A percentile compares a stretch with the other conserved stretches of the same genome.
These are phyloP conservation scores for Chrysoporthe austroafricana DNA, from an alignment of 2,329 filamentous ascomycete genomes.

Conservation along the genomic window DNA sequence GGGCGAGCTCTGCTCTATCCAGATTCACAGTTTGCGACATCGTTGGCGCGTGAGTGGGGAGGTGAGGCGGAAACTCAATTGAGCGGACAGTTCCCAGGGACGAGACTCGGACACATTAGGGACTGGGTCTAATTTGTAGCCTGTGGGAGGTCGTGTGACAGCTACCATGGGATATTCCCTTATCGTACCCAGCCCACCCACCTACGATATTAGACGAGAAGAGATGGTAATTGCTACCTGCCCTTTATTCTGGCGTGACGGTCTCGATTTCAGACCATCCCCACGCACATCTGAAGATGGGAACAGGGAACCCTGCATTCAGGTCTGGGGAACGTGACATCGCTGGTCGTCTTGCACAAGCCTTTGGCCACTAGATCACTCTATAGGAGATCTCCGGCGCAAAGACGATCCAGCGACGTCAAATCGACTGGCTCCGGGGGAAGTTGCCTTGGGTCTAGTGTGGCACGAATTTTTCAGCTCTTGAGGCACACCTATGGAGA, in stretches of 20 bases:
- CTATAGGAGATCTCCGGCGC: background rate
- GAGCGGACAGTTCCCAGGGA: background rate
- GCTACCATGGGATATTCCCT: background rate
- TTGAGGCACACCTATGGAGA: background rate
- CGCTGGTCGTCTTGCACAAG: background rate
- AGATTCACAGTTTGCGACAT: slow-evolving; percentile 30
- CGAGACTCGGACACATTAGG: background rate
- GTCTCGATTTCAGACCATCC: background rate
- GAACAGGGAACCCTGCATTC: background rate
- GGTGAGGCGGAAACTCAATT: background rate
- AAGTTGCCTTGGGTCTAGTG: background rate
- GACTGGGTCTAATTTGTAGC: background rate
- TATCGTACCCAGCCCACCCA: background rate
- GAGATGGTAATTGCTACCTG: slow-evolving; percentile 1
- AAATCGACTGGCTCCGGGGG: background rate
- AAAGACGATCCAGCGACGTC: background rate
- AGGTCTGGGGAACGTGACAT: background rate
- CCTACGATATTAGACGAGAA: background rate
- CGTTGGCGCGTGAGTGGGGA: background rate
- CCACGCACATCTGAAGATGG: background rate
- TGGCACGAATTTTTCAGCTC: background rate
- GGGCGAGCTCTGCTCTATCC: slow-evolving; percentile 30
- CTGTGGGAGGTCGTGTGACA: background rate
- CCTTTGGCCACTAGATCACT: background rate
- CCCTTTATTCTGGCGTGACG: background rate